Base-by-base conservation (phyloP, 768 basidiomycete genomes). In the Mycena metata region DNA sequence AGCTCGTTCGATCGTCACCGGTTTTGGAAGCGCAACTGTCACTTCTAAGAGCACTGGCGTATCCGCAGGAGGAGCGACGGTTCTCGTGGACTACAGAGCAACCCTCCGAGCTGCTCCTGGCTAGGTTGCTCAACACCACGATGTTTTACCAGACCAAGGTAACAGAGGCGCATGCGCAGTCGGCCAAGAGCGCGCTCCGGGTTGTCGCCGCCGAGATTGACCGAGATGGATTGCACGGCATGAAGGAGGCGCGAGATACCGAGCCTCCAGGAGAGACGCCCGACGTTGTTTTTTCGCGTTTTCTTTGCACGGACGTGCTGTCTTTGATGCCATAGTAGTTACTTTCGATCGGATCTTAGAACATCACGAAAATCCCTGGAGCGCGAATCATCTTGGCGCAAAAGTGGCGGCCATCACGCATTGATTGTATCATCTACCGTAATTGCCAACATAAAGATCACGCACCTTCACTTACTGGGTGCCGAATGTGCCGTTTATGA, bases 201-300 rank as follows among this genome's bases (percentile, higher is more conserved):
- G 74, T 84, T 9, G 83, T 93, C n/a, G 83, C 86, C 36, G 78
- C 80, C 66, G 87, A 90, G 43, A 86, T 92, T 24, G 91, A 92
- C 66, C 80, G 80, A 61, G 85, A 91, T 70, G 91, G 91, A 0
- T 73, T 91, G 58, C 83, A 86, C 47, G 81, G 78, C 12, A 75
- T 76, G n/a, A 74, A 69, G 45, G 74, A 76, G 17, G 33, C 62
- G 24, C 72, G 43, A 30, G 72, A 82, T 69, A 66, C 72, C 12
- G 78, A 85, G 54, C 84, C 84, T 60, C 78, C 80, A 86, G 90
- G 78, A 79, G 89, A 84, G 26, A 68, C 39, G n/a, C 42, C 49
- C 17, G 55, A 74, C 73, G 73, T 77, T 69, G 68, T 73, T 68
- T 60, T 58, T 56, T 69, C 85, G 43, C 83, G 88, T 60, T 83